Evolutionary conservation across 805 yeast species (phyloP).

Genomic region (Candida boidinii): DNA sequence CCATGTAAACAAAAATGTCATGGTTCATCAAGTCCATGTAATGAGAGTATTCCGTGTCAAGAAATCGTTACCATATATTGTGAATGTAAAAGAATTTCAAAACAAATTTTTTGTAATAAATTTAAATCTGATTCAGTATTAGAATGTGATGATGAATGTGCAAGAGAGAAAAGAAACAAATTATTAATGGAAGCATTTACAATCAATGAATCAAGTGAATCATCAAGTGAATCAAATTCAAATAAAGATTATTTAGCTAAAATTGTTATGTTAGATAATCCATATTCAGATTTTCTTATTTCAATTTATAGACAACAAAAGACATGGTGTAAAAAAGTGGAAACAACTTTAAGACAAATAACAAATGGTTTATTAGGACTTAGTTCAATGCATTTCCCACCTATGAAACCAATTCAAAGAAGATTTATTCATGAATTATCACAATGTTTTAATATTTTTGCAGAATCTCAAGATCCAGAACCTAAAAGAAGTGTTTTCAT

Average conservation of each 20-base stretch:
- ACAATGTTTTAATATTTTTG: conserved; percentile 44
- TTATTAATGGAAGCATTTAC: conserved; percentile 57
- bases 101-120: conserved; percentile 38
- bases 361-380: conserved; percentile 26
- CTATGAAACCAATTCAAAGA: conserved; percentile 66
- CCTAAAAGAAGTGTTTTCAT: conserved; percentile 70
- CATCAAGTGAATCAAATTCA: conserved; percentile 3
- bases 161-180: conserved; percentile 46
- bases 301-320: conserved; percentile 44
- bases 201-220: conserved; percentile 5
- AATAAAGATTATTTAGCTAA: conserved; percentile 14
- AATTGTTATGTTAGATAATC: conserved; percentile 18
- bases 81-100: conserved; percentile 50
- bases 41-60: conserved; percentile 42
- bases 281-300: conserved; percentile 39
- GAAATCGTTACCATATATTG: conserved; percentile 46
- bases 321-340: conserved; percentile 64
- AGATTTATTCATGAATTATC: conserved; percentile 64
- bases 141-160: conserved; percentile 69
- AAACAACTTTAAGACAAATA: conserved; percentile 40
- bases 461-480: conserved; percentile 76
- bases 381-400: conserved; percentile 49
- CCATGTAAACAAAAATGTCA: conserved; percentile 60
- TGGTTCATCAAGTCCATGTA: conserved; percentile 36
- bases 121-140: conserved; percentile 30